Conservation (phyloP, 495 filamentous ascomycete species). For the Penicillium odoratum region DNA sequence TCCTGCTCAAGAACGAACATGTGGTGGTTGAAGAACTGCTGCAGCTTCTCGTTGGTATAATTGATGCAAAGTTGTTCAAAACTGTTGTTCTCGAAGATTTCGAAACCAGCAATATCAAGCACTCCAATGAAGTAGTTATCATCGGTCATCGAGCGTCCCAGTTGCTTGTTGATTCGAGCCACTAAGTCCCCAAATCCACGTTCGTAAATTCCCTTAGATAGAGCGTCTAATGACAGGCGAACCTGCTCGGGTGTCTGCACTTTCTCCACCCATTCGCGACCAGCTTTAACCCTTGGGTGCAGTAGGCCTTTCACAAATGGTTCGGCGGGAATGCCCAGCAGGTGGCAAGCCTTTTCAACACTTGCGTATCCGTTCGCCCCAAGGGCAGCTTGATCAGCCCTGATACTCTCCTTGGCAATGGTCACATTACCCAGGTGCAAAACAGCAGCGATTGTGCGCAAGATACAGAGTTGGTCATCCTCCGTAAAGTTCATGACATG, state of each 20-base stretch:
- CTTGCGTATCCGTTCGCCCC: constrained; percentile 68
- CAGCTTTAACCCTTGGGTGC: constrained; percentile 91
- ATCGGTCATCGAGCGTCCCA: constrained; percentile 81
- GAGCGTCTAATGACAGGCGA: constrained; percentile 80
- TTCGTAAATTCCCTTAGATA: constrained; percentile 97
- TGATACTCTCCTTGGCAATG: constrained; percentile 83
- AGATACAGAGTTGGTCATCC: constrained; percentile 76
- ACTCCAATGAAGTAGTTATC: constrained; percentile 97
- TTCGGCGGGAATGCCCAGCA: constrained; percentile 82
- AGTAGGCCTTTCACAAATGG: constrained; percentile 85
- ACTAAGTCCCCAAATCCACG: constrained; percentile 93
- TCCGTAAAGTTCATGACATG: constrained; percentile 91
- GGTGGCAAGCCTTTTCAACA: constrained; percentile 72
- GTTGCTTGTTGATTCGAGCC: constrained; percentile 82
- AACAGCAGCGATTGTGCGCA: constrained; percentile 86
- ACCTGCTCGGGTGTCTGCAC: constrained; percentile 97
- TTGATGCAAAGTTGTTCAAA: constrained; percentile 99
- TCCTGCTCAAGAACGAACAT: constrained; percentile 99
- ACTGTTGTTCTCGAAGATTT: constrained; percentile 97
- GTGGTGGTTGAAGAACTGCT: constrained; percentile 99
- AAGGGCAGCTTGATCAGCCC: constrained; percentile 87
- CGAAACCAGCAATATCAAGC: constrained; percentile 98
- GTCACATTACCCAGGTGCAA: constrained; percentile 91
- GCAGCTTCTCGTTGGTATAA: constrained; percentile 98
- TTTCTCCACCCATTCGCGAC: constrained; percentile 97